These are phyloP conservation scores for Penicillium sp. DNA, from an alignment of 2,329 filamentous ascomycete genomes.

Conservation along the genomic window DNA sequence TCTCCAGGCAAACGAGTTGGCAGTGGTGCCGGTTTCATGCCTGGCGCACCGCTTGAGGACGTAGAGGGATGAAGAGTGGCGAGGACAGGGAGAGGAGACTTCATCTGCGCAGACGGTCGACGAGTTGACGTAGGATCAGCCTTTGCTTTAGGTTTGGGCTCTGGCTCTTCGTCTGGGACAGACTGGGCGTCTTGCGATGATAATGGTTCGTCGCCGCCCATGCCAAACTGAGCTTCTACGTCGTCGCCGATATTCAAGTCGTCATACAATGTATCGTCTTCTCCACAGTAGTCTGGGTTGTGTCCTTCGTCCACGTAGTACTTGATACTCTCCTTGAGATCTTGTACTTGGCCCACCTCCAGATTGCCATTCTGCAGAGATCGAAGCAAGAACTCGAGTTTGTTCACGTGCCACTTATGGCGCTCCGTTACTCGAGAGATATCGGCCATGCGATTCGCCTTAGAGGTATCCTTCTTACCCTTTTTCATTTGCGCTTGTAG, in stretches of 20 bases:
- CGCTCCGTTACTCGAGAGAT: slow-evolving; percentile 83
- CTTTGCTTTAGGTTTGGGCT: slow-evolving; percentile 63
- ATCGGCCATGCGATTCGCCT: slow-evolving; percentile 84
- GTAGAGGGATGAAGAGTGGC: slow-evolving; percentile 78
- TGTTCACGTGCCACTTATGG: slow-evolving; percentile 95
- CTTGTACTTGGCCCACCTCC: slow-evolving; percentile 82
- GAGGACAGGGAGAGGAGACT: slow-evolving; percentile 89
- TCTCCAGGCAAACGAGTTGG: slow-evolving; percentile 86
- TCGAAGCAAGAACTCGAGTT: slow-evolving; percentile 86
- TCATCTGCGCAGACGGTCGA: slow-evolving; percentile 85
- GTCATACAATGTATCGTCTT: slow-evolving; percentile 94
- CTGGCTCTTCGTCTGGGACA: slow-evolving; percentile 78
- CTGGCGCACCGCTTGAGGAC: slow-evolving; percentile 53
- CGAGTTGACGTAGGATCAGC: slow-evolving; percentile 65
- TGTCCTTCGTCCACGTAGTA: slow-evolving; percentile 93
- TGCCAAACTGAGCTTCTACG: slow-evolving; percentile 77
- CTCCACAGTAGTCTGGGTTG: slow-evolving; percentile 81
- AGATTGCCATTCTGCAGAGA: slow-evolving; percentile 91
- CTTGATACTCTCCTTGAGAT: slow-evolving; percentile 87
- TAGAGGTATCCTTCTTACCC: slow-evolving; percentile 82
- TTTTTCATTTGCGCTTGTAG: slow-evolving; percentile 92
- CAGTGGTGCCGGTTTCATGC: slow-evolving; percentile 91
- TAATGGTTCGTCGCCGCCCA: slow-evolving; percentile 79
- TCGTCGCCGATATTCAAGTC: slow-evolving; percentile 91
- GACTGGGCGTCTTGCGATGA: slow-evolving; percentile 97